Evolutionary conservation across 1,284 basidiomycete species (phyloP).

Genomic region (Cutaneotrichosporon dermatis): DNA sequence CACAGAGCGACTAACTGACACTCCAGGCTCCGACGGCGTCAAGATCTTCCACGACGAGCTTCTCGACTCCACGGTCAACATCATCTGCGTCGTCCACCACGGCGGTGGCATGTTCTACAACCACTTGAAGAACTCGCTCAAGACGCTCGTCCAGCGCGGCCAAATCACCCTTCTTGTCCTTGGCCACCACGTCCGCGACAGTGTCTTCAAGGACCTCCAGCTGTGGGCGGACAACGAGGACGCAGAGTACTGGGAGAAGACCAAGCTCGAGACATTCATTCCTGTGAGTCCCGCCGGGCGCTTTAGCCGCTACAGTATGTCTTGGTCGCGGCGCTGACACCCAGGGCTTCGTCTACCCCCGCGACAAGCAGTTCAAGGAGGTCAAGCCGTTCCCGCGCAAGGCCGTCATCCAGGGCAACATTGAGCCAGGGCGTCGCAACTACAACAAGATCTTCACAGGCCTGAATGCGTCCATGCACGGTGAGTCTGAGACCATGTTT

Average conservation of each 20-base stretch:
- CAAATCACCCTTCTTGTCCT: slow-evolving; percentile 2
- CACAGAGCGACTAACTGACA: background rate
- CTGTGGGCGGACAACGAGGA: slow-evolving; percentile 5
- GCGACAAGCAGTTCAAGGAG: background rate
- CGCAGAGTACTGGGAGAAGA: background rate
- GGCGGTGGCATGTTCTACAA: background rate
- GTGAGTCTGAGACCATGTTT: background rate
- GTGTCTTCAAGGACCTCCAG: background rate
- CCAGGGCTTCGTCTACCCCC: slow-evolving; percentile 5
- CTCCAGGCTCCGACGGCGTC: slow-evolving; percentile 3
- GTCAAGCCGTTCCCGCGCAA: slow-evolving; percentile 1
- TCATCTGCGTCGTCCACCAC: slow-evolving; percentile 14
- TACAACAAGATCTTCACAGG: slow-evolving; percentile 7
- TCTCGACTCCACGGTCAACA: background rate
- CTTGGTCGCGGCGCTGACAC: background rate
- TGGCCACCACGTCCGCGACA: slow-evolving; percentile 1
- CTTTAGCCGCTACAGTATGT: too few relatives aligned
- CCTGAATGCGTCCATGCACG: background rate
- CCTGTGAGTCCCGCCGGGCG: too few relatives aligned
- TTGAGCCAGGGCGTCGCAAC: slow-evolving; percentile 7
- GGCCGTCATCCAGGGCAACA: slow-evolving; percentile 15
- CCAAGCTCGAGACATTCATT: slow-evolving; percentile 1
- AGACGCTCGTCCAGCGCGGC: background rate
- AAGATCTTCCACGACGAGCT: background rate
- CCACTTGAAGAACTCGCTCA: background rate